Conservation (phyloP, 2,329 filamentous ascomycete species). For the Paecilomyces sp. region DNA sequence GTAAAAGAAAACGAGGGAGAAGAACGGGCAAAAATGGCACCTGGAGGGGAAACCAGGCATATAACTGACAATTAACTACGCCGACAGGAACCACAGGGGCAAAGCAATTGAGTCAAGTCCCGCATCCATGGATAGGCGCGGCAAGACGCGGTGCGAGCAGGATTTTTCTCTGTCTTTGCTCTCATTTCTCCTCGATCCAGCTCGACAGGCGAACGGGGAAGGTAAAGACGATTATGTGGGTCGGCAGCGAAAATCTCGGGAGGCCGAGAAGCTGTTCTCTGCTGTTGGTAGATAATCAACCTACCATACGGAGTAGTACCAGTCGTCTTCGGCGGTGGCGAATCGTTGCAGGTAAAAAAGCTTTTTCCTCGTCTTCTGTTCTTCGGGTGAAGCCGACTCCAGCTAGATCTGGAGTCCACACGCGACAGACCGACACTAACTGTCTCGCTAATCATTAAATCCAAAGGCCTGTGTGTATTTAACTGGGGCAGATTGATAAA, state of each 20-base stretch:
- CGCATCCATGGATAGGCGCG: neutral
- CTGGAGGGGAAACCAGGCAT: neutral
- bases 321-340: neutral
- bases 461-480: neutral
- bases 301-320: no score
- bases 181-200: neutral
- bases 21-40: neutral
- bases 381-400: neutral
- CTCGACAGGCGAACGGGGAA: neutral
- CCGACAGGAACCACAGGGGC: neutral
- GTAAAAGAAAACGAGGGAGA: neutral
- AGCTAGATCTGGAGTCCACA: neutral
- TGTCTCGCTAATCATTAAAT: no score
- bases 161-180: neutral
- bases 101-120: neutral
- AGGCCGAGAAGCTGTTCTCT: slow-evolving; percentile 1
- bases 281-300: neutral
- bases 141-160: neutral
- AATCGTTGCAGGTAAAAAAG: neutral
- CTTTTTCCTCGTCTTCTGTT: neutral
- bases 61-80: neutral
- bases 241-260: slow-evolving; percentile 12
- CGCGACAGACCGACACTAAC: neutral
- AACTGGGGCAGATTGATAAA: neutral
- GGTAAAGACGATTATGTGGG: slow-evolving; percentile 1